Conservation (phyloP, 176 grass and related monocot species). For the Triticum timopheevii region DNA sequence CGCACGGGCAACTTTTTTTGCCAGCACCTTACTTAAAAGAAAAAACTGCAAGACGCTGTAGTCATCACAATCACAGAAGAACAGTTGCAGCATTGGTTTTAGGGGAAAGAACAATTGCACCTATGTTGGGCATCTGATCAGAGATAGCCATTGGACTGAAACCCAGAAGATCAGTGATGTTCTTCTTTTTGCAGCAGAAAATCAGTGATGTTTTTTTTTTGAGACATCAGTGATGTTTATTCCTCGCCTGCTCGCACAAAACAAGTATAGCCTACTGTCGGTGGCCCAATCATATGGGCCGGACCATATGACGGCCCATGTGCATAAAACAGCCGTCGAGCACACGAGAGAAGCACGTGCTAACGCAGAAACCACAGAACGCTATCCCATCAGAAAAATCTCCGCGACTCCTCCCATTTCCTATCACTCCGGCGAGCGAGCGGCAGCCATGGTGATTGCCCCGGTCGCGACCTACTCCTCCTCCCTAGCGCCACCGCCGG, state of each 20-base stretch:
- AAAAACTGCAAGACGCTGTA: background rate
- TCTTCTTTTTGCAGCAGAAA: no score
- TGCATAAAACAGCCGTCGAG: no score
- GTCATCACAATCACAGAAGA: background rate
- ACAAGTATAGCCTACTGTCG: no score
- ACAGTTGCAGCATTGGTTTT: background rate
- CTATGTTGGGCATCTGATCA: background rate
- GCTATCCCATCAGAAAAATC: constrained; percentile 30
- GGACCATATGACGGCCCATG: no score
- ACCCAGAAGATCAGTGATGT: no score
- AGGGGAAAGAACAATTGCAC: no score
- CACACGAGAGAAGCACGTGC: no score
- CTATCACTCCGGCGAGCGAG: background rate
- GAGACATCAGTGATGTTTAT: no score
- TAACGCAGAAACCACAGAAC: background rate
- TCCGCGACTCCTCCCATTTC: constrained; percentile 9
- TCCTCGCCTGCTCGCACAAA: no score
- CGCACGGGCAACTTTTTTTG: no score
- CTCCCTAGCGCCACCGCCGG: background rate
- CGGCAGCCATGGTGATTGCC: constrained; percentile 33
- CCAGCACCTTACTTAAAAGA: background rate
- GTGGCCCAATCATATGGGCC: no score
- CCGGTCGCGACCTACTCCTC: constrained; percentile 40
- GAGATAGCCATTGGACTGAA: background rate
- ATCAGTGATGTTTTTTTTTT: no score